phyloP scores from a whole-genome alignment of 2,329 filamentous ascomycete species.

The Colletotrichum musae region DNA sequence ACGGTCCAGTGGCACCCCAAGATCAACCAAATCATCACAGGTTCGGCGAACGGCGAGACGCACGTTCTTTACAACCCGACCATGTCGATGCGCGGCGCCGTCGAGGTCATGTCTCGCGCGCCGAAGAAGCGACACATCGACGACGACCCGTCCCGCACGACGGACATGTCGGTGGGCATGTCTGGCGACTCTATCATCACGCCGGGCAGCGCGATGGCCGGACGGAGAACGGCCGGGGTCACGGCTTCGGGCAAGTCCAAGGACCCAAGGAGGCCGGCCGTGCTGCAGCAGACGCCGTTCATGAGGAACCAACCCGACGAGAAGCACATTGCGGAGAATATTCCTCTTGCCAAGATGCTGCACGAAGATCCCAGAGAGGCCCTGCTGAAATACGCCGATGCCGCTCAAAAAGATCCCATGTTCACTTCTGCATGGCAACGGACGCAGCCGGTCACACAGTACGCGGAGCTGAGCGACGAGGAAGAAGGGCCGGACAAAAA shows the following conservation, averaged over 20 bases:
- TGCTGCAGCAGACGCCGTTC: slow-evolving; percentile 89
- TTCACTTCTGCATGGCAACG: slow-evolving; percentile 95
- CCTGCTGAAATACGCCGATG: slow-evolving; percentile 92
- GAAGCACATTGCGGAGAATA: slow-evolving; percentile 88
- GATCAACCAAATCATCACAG: slow-evolving; percentile 96
- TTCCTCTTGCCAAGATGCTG: slow-evolving; percentile 91
- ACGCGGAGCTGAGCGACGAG: slow-evolving; percentile 85
- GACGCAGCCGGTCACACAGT: slow-evolving; percentile 93
- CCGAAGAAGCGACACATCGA: slow-evolving; percentile 97
- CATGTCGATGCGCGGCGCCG: slow-evolving; percentile 85
- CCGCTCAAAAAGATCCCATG: slow-evolving; percentile 91
- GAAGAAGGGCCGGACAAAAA: slow-evolving; percentile 51
- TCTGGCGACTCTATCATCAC: slow-evolving; percentile 87
- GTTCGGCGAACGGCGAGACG: slow-evolving; percentile 90
- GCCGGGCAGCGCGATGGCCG: slow-evolving; percentile 71
- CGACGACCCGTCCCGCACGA: slow-evolving; percentile 89
- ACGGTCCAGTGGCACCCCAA: slow-evolving; percentile 92
- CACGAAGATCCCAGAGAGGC: slow-evolving; percentile 97
- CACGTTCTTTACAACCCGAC: slow-evolving; percentile 92
- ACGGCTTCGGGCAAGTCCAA: slow-evolving; percentile 82
- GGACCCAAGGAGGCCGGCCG: slow-evolving; percentile 88
- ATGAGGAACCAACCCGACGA: slow-evolving; percentile 92
- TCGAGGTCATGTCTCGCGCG: slow-evolving; percentile 91
- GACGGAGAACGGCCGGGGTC: slow-evolving; percentile 74
- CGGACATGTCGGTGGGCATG: slow-evolving; percentile 84